Evolutionary conservation across 2,329 filamentous ascomycete species (phyloP).

Genomic region (Aspergillus fructus): DNA sequence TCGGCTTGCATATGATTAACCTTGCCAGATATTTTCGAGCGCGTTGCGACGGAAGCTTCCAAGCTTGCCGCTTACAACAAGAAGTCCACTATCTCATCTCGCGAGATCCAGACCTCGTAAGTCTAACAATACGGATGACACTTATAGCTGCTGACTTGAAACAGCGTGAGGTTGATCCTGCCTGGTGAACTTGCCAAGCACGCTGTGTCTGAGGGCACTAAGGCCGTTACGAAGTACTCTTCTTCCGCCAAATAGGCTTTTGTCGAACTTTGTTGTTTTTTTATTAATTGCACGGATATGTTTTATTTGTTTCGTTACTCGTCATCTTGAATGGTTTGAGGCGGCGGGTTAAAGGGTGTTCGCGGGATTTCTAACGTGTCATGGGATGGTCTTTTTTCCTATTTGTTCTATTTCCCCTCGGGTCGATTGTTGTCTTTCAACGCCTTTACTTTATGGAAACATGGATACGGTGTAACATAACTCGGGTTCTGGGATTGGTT

Average conservation of each 20-base stretch:
- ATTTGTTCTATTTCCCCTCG: constrained; percentile 38
- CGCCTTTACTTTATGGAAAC: constrained; percentile 37
- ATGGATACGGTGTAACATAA: constrained; percentile 49
- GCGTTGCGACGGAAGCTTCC: constrained; percentile 95
- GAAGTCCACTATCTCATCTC: constrained; percentile 99
- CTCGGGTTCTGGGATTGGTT: constrained; percentile 39
- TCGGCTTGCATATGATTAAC: not conserved
- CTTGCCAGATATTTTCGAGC: constrained; percentile 89
- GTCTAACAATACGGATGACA: constrained; percentile 27
- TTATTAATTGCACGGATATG: constrained; percentile 54
- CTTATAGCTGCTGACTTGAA: constrained; percentile 26
- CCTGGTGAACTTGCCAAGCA: constrained; percentile 99
- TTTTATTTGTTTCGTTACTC: constrained; percentile 43
- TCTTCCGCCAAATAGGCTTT: constrained; percentile 91
- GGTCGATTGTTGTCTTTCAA: constrained; percentile 37
- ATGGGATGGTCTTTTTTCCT: constrained; percentile 45
- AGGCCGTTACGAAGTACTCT: constrained; percentile 99
- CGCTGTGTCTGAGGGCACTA: constrained; percentile 98
- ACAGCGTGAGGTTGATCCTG: constrained; percentile 86
- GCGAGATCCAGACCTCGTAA: constrained; percentile 97
- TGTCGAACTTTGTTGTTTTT: constrained; percentile 53
- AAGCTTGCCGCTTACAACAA: constrained; percentile 99
- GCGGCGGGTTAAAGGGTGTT: constrained; percentile 47
- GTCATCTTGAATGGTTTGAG: constrained; percentile 44
- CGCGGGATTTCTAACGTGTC: constrained; percentile 48